Evolutionary conservation across 768 basidiomycete species (phyloP).

Genomic region (Boletus coccyginus): DNA sequence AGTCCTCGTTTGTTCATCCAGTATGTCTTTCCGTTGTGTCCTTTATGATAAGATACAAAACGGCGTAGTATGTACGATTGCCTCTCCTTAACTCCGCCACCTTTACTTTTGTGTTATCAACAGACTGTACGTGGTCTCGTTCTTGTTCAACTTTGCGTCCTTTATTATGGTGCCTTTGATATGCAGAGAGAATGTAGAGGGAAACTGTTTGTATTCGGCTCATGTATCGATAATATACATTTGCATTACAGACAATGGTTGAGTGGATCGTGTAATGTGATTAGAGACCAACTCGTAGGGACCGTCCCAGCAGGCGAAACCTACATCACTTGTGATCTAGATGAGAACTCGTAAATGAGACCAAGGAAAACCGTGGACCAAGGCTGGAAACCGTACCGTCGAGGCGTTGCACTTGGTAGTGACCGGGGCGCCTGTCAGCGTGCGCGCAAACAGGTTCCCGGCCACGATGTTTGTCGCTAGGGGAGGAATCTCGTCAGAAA

Average conservation of each 20-base stretch:
- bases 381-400: conserved; percentile 33
- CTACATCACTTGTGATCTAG: conserved; percentile 45
- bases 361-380: neutral
- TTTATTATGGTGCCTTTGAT: neutral
- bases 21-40: conserved; percentile 15
- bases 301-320: conserved; percentile 50
- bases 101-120: conserved; percentile 11
- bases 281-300: conserved; percentile 33
- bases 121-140: neutral
- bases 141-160: neutral
- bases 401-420: conserved; percentile 55
- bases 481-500: neutral
- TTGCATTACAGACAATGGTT: conserved; percentile 16
- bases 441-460: conserved; percentile 45
- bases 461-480: conserved; percentile 44
- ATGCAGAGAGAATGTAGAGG: conserved; percentile 16
- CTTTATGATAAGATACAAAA: conserved; percentile 24
- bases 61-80: conserved; percentile 32
- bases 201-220: conserved; percentile 28
- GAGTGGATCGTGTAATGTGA: neutral
- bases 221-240: conserved; percentile 24
- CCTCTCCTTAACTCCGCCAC: conserved; percentile 1
- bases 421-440: conserved; percentile 42
- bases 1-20: conserved; percentile 8
- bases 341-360: neutral